phyloP scores from a whole-genome alignment of 768 basidiomycete genomes.

The Gloeophyllum trabeum region DNA sequence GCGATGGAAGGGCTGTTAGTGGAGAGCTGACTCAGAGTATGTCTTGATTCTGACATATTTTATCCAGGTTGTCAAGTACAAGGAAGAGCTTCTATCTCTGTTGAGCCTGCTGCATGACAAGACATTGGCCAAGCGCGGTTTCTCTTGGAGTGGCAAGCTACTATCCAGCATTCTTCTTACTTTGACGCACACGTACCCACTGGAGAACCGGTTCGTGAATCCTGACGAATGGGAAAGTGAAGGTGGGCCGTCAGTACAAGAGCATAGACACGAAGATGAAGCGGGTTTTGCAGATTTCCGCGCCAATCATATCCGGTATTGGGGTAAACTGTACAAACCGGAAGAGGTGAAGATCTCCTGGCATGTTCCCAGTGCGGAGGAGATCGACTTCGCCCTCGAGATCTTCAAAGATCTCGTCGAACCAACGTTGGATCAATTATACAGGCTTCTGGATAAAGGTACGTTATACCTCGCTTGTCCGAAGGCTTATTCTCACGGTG shows the following conservation, averaged over 20 bases:
- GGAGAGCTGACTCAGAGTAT: background rate
- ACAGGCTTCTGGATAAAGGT: constrained; percentile 45
- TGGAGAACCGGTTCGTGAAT: constrained; percentile 77
- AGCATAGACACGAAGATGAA: background rate
- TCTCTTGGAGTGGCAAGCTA: constrained; percentile 71
- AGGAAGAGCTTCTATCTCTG: constrained; percentile 47
- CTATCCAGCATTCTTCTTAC: constrained; percentile 63
- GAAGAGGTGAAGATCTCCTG: constrained; percentile 68
- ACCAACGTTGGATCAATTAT: constrained; percentile 46
- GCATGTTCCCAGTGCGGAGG: constrained; percentile 64
- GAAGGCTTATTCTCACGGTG: constrained; percentile 1
- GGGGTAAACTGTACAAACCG: constrained; percentile 70
- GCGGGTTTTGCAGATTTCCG: constrained; percentile 42
- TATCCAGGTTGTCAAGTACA: constrained; percentile 51
- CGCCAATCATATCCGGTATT: constrained; percentile 55
- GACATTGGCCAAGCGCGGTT: constrained; percentile 72
- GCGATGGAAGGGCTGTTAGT: constrained; percentile 50
- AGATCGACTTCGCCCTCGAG: constrained; percentile 64
- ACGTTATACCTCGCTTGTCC: constrained; percentile 13
- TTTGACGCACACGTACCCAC: constrained; percentile 69
- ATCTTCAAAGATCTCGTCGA: constrained; percentile 58
- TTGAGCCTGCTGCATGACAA: constrained; percentile 57
- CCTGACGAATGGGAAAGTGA: constrained; percentile 63
- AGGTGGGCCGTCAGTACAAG: constrained; percentile 27
- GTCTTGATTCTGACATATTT: constrained; percentile 2